These are phyloP conservation scores for Rhododendron ovatum DNA, from an alignment of 148 eudicot genomes.

Conservation along the genomic window DNA sequence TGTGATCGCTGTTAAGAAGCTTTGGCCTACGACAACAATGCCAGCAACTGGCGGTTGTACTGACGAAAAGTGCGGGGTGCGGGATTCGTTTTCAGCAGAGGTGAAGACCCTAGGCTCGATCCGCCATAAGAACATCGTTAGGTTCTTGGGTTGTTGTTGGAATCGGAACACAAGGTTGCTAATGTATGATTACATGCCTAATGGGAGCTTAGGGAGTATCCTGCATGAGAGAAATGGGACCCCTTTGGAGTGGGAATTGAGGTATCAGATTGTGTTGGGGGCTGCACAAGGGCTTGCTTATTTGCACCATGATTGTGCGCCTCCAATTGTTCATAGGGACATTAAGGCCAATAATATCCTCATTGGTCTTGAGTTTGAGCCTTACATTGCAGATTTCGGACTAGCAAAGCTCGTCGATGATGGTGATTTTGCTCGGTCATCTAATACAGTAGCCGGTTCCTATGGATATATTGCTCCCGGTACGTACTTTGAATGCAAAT, in stretches of 20 bases:
- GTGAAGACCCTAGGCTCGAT: constrained; percentile 79
- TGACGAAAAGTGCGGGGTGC: constrained; percentile 42
- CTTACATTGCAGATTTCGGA: constrained; percentile 90
- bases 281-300: constrained; percentile 84
- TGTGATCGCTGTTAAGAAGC: constrained; percentile 78
- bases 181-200: constrained; percentile 91
- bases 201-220: constrained; percentile 86
- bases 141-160: constrained; percentile 88
- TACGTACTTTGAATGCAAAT: constrained; percentile 13
- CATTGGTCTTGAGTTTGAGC: constrained; percentile 85
- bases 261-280: constrained; percentile 66
- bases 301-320: constrained; percentile 85
- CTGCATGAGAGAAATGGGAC: constrained; percentile 70
- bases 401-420: constrained; percentile 79
- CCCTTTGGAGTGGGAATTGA: constrained; percentile 76
- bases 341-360: constrained; percentile 90
- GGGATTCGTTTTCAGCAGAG: constrained; percentile 87
- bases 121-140: constrained; percentile 82
- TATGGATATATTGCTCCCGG: constrained; percentile 95
- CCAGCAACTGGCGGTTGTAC: constrained; percentile 15
- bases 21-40: constrained; percentile 54
- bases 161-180: constrained; percentile 63
- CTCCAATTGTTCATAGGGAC: constrained; percentile 85
- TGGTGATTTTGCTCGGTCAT: constrained; percentile 25
- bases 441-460: constrained; percentile 72